Base-by-base conservation (phyloP, 257 asterid genomes). In the Solanum piurae region DNA sequence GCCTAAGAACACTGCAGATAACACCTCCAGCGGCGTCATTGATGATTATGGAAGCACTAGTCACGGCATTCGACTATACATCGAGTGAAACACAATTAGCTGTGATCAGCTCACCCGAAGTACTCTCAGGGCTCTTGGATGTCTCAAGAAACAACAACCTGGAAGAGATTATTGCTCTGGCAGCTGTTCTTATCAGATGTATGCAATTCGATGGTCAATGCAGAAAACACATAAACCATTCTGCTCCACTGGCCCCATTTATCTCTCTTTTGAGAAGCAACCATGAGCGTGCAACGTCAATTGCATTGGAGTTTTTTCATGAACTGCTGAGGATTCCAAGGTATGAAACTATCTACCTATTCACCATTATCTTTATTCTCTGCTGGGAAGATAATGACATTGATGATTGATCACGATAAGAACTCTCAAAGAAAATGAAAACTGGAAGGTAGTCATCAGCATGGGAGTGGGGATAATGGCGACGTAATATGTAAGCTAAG, bases 1-100 rank as follows among this genome's bases (percentile, higher is more conserved):
- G 89, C 34, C 71, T 93, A 31, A 89, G 90, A 29, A 85, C 96
- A 34, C 89, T 92, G 29, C 20, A 44, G 52, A 76, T 94, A 46
- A 92, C 99, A 31, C 99, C 99, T 14, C 94, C 98, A 2, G 93
- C 97, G 9, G 99, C 99, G 5, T 95, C 99, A 1, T 49, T 96
- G 87, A 94, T 93, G 98, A 94, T 96, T 76, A 94, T 96, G 74
- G 98, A 96, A 90, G 88, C 90, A 23, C 88, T 96, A 9, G 96
- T 95, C 85, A 91, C 93, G 25, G 96, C 97, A 37, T 94, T 93
- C 72, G 99, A 96, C 91, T 87, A 37, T 73, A 94, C 93, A 71
- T 93, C 99, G 7, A 96, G 94, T 58, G 88, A 90, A 37, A 84
- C 83, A 93, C 96, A 96, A 52, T 75, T 96, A 88, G 95, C 97